Base-by-base conservation (phyloP, 1,139 yeast genomes). In the Magnusiomyces fungicola region DNA sequence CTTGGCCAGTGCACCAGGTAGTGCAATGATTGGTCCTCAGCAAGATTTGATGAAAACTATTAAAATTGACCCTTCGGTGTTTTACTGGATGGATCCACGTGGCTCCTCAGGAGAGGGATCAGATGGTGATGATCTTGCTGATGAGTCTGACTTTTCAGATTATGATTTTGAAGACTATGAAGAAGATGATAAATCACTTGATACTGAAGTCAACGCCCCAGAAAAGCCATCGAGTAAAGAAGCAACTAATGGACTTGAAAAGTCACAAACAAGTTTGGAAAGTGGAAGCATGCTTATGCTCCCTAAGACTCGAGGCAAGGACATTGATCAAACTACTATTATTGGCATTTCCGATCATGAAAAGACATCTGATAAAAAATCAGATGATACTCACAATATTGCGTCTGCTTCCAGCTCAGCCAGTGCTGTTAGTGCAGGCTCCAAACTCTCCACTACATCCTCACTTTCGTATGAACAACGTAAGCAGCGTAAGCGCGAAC, bases 51-150 rank as follows among this genome's bases (percentile, higher is more conserved):
- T 37, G 27, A 51, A 47, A 36, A 46, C 49, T 9, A 39, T 50
- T 32, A 47, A 50, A 12, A 50, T 51, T 32, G 55, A 55, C 32
- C 52, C 52, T 5, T 51, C 56, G 12, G 56, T 61, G 5, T 54
- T 66, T 39, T 59, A 67, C 53, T 67, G 69, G 69, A 59, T 65
- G 55, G 58, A 56, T 40, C 36, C 36, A 9, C 36, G 36, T 7
- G 36, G 36, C 9, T 32, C 36, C 16, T 52, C 51, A 21, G 55
- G 45, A 1, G 53, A 39, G 18, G 54, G 50, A 4, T 44, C 30
- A n/a, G 53, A 46, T 18, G 18, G 23, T 1, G 41, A 43, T n/a
- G 47, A 32, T 16, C 46, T 44, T 21, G 36, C 46, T 12, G 27
- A 42, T 12, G 30, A 23, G 12, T 39, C 47, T 18, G 36, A 29